These are phyloP conservation scores for Orobanche coerulescens DNA, from an alignment of 257 asterid species.

Conservation along the genomic window DNA sequence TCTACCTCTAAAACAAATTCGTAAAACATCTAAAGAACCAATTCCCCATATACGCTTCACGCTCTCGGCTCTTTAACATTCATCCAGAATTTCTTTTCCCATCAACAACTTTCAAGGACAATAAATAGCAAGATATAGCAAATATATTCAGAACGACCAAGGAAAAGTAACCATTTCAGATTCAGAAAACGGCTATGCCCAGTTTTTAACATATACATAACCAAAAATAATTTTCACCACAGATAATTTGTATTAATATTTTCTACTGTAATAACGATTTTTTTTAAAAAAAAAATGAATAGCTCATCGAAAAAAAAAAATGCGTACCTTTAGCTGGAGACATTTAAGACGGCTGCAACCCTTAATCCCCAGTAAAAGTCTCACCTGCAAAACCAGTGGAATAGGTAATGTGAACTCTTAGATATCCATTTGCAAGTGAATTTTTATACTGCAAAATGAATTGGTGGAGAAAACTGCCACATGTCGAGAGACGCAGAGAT, in stretches of 20 bases:
- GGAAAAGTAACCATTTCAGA: neutral
- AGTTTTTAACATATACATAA: neutral
- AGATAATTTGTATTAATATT: no score
- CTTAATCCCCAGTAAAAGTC: conserved; percentile 2
- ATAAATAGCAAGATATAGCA: neutral
- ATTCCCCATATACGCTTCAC: neutral
- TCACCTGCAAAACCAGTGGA: conserved; percentile 25
- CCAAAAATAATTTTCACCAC: neutral
- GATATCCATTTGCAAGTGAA: neutral
- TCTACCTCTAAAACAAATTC: no score
- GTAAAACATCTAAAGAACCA: no score
- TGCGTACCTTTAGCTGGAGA: conserved; percentile 53
- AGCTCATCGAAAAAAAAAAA: neutral
- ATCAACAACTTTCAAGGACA: neutral
- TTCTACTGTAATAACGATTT: no score
- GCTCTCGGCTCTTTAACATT: neutral
- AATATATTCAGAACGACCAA: neutral
- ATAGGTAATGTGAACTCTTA: neutral
- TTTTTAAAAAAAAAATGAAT: neutral
- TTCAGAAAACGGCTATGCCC: neutral
- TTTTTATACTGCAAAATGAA: neutral
- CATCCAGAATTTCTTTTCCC: no score
- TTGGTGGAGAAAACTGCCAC: neutral
- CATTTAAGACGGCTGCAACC: conserved; percentile 29
- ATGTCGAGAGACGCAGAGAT: neutral